Evolutionary conservation across 495 filamentous ascomycete genomes (phyloP).

Genomic region (Pyrenula massariospora): DNA sequence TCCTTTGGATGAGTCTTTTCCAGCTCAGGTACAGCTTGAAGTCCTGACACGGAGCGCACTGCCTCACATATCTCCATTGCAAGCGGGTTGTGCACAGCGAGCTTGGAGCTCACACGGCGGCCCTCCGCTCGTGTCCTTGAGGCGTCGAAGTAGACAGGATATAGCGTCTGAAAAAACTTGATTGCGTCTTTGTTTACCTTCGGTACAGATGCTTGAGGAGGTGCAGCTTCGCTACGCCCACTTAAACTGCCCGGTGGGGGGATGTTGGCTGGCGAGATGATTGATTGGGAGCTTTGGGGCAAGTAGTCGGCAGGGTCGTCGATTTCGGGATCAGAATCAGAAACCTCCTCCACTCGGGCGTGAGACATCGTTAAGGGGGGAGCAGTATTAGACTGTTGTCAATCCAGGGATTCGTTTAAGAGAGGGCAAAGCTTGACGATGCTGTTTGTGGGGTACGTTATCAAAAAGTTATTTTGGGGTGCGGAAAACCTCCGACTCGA

Average conservation of each 20-base stretch:
- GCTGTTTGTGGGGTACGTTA: too few relatives aligned
- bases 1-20: constrained; percentile 90
- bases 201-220: constrained; percentile 20
- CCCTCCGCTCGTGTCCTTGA: constrained; percentile 63
- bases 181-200: constrained; percentile 35
- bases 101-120: constrained; percentile 55
- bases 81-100: constrained; percentile 75
- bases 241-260: constrained; percentile 14
- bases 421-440: too few relatives aligned
- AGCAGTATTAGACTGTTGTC: not conserved
- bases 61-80: constrained; percentile 85
- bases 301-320: constrained; percentile 66
- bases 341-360: constrained; percentile 81
- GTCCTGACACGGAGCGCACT: constrained; percentile 21
- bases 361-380: constrained; percentile 63
- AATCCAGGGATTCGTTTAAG: not conserved
- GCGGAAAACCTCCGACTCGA: too few relatives aligned
- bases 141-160: constrained; percentile 88
- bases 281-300: constrained; percentile 17
- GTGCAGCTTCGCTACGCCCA: constrained; percentile 7
- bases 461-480: too few relatives aligned
- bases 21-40: constrained; percentile 76
- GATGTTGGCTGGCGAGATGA: constrained; percentile 24
- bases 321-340: constrained; percentile 62
- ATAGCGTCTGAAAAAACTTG: constrained; percentile 63